Evolutionary conservation across 2,329 filamentous ascomycete species (phyloP).

Genomic region (Pseudocercospora crystallina): DNA sequence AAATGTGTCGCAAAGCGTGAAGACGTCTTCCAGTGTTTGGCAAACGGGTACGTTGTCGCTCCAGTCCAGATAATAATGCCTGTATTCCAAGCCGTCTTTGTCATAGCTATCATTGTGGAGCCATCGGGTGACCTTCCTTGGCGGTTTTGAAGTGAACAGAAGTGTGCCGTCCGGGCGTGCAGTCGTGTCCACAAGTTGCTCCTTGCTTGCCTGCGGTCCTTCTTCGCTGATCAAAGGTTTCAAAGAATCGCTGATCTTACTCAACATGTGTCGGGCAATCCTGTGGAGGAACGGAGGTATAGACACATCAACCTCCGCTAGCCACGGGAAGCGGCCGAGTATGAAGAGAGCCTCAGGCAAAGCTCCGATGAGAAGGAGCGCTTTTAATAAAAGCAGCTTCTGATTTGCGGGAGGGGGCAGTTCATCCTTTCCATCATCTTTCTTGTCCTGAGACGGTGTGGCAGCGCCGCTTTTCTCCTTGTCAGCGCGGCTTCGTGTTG

Average conservation of each 20-base stretch:
- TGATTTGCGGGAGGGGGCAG: slow-evolving; percentile 78
- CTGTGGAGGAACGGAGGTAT: slow-evolving; percentile 80
- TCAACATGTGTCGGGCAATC: slow-evolving; percentile 77
- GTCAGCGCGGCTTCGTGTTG: slow-evolving; percentile 44
- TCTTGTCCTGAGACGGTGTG: slow-evolving; percentile 42
- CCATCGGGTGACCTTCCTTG: slow-evolving; percentile 76
- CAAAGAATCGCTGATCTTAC: slow-evolving; percentile 65
- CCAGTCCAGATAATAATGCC: slow-evolving; percentile 98
- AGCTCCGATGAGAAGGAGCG: slow-evolving; percentile 85
- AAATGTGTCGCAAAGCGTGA: slow-evolving; percentile 79
- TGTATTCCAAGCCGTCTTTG: slow-evolving; percentile 70
- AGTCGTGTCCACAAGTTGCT: slow-evolving; percentile 62
- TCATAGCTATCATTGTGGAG: slow-evolving; percentile 77
- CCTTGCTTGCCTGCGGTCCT: slow-evolving; percentile 48
- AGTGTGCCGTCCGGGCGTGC: slow-evolving; percentile 69
- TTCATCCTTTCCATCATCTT: slow-evolving; percentile 50
- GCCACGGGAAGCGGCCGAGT: slow-evolving; percentile 87
- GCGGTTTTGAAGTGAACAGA: slow-evolving; percentile 49
- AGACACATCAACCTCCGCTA: slow-evolving; percentile 80
- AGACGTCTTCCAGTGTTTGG: slow-evolving; percentile 85
- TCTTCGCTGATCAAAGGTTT: slow-evolving; percentile 47
- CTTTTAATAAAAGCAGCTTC: slow-evolving; percentile 80
- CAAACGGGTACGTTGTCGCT: slow-evolving; percentile 88
- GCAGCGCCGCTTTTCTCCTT: slow-evolving; percentile 46
- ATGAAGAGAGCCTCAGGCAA: slow-evolving; percentile 92